phyloP scores from a whole-genome alignment of 2,329 filamentous ascomycete species.

The Botrytis byssoidea region DNA sequence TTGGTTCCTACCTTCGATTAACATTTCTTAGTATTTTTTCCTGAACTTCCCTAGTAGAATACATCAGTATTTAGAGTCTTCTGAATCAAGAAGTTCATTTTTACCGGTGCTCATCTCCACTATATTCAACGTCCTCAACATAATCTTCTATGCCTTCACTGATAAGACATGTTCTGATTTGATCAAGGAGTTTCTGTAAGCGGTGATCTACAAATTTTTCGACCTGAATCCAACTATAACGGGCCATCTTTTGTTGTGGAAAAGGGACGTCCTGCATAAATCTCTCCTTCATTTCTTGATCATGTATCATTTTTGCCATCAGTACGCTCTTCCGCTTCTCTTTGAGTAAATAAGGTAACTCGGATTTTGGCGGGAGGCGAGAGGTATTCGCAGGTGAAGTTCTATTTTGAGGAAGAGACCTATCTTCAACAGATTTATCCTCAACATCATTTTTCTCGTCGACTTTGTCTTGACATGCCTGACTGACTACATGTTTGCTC shows the following conservation, averaged over 20 bases:
- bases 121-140: background rate
- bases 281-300: background rate
- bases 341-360: background rate
- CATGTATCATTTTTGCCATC: background rate
- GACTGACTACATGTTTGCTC: no score
- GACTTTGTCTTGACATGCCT: background rate
- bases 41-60: background rate
- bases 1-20: background rate
- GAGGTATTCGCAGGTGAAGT: background rate
- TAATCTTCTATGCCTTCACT: background rate
- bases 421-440: background rate
- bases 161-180: background rate
- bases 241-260: background rate
- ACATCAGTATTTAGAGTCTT: background rate
- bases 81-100: background rate
- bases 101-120: background rate
- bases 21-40: background rate
- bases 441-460: background rate
- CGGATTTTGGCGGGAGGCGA: background rate
- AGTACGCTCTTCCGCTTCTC: background rate
- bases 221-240: background rate
- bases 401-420: no score
- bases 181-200: background rate
- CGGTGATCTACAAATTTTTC: background rate
- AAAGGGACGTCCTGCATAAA: background rate